A percentile compares a stretch with the other conserved stretches of the same genome.
phyloP scores from a whole-genome alignment of 495 filamentous ascomycete genomes.

The Evansstolkia leycettana region DNA sequence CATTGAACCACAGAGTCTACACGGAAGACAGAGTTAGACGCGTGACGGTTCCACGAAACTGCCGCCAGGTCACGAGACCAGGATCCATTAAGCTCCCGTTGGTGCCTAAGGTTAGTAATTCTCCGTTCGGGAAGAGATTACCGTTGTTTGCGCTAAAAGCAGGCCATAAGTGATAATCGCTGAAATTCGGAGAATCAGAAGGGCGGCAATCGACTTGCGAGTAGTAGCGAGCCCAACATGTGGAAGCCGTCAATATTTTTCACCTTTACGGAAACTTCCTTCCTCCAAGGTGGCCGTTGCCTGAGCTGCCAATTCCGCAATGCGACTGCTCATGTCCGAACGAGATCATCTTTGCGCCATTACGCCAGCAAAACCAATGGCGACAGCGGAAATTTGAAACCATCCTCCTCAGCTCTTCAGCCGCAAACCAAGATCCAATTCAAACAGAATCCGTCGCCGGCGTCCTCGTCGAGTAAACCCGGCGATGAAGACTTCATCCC shows the following conservation, averaged over 20 bases:
- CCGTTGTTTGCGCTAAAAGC: no score
- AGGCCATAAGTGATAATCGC: no score
- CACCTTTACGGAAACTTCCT: constrained; percentile 10
- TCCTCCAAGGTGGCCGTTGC: constrained; percentile 21
- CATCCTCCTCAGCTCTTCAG: not conserved
- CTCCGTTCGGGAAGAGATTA: not conserved
- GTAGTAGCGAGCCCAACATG: constrained; percentile 12
- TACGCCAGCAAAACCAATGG: constrained; percentile 19
- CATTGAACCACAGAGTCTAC: no score
- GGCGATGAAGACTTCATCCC: constrained; percentile 53
- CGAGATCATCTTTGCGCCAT: constrained; percentile 16
- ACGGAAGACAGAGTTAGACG: constrained; percentile 1
- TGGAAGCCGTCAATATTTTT: constrained; percentile 18
- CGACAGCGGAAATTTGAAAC: constrained; percentile 1
- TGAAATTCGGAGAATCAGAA: no score
- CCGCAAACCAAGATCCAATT: constrained; percentile 10
- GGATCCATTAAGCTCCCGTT: constrained; percentile 8
- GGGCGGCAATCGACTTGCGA: no score
- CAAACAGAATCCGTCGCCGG: constrained; percentile 19
- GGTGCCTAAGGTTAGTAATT: no score
- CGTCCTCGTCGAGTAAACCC: constrained; percentile 9
- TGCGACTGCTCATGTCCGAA: constrained; percentile 10
- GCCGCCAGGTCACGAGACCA: constrained; percentile 26
- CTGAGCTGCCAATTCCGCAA: constrained; percentile 29
- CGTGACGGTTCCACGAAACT: constrained; percentile 20